A percentile compares a stretch with the other conserved stretches of the same genome.
Conservation (phyloP, 2,329 filamentous ascomycete species). For the Septoria petroselini region DNA sequence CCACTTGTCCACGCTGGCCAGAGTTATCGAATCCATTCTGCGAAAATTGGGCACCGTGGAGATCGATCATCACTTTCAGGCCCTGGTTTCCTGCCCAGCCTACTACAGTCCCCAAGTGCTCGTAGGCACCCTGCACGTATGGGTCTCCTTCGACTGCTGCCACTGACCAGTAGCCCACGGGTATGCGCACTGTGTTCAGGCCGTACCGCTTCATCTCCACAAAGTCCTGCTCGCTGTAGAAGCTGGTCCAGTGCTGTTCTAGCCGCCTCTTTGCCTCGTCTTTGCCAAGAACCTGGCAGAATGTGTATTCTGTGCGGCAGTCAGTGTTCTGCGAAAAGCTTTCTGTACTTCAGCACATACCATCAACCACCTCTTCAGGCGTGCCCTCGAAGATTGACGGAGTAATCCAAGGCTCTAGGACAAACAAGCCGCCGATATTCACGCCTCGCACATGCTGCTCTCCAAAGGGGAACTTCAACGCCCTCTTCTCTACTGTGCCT, state of each 20-base stretch:
- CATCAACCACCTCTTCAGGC: conserved; percentile 53
- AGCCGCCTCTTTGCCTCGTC: conserved; percentile 44
- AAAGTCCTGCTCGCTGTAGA: conserved; percentile 45
- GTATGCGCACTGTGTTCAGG: conserved; percentile 48
- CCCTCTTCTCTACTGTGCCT: conserved; percentile 21
- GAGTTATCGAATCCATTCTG: conserved; percentile 69
- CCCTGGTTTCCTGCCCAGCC: conserved; percentile 55
- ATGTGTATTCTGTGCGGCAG: conserved; percentile 32
- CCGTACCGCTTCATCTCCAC: conserved; percentile 40
- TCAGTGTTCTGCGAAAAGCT: not conserved
- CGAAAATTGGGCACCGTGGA: conserved; percentile 63
- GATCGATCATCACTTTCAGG: conserved; percentile 64
- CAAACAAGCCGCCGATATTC: conserved; percentile 63
- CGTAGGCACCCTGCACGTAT: conserved; percentile 49
- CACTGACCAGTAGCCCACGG: conserved; percentile 56
- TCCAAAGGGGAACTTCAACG: conserved; percentile 50
- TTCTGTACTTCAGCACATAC: conserved; percentile 17
- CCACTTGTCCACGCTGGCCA: conserved; percentile 50
- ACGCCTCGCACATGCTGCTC: conserved; percentile 59
- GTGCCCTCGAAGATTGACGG: conserved; percentile 56
- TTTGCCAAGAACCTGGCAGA: conserved; percentile 46
- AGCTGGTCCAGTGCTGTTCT: conserved; percentile 39
- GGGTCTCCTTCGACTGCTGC: conserved; percentile 51
- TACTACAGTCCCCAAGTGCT: conserved; percentile 49
- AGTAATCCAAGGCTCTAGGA: conserved; percentile 63